Evolutionary conservation across 345 rosid species (phyloP).

Genomic region (Eutrema heterophyllum): DNA sequence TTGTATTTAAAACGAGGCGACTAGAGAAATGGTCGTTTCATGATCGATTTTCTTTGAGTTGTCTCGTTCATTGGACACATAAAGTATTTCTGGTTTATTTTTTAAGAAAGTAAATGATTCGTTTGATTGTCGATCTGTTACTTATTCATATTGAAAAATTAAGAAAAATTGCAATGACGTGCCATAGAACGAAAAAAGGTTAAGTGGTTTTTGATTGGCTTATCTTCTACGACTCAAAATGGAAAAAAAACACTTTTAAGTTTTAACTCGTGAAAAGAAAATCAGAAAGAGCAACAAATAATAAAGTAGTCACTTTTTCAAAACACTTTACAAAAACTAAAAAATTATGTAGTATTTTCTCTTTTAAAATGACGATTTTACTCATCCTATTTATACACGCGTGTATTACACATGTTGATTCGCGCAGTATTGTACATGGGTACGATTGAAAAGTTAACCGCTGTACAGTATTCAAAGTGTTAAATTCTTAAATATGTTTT

Average conservation of each 20-base stretch:
- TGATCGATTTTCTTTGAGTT: neutral
- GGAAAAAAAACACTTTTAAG: neutral
- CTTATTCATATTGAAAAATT: neutral
- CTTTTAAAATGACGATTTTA: no score
- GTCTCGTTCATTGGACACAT: neutral
- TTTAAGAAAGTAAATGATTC: neutral
- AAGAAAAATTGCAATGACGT: no score
- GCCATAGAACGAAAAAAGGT: neutral
- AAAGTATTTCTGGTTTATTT: neutral
- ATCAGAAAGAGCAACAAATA: neutral
- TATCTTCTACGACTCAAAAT: conserved; percentile 12
- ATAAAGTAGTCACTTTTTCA: no score
- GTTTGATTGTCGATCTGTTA: neutral
- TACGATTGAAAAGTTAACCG: no score
- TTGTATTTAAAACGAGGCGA: neutral
- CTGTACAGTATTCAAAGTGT: no score
- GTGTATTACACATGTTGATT: no score
- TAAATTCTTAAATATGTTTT: no score
- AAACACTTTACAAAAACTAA: no score
- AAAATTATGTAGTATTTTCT: no score
- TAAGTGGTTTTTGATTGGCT: conserved; percentile 7
- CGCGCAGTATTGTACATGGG: no score
- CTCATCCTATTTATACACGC: no score
- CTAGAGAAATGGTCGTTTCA: neutral
- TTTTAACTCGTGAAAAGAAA: neutral